Percentiles rank a stretch among this genome's conserved stretches.
These are phyloP conservation scores for Boletus vermiculosoides DNA, from an alignment of 768 basidiomycete genomes.

Conservation along the genomic window DNA sequence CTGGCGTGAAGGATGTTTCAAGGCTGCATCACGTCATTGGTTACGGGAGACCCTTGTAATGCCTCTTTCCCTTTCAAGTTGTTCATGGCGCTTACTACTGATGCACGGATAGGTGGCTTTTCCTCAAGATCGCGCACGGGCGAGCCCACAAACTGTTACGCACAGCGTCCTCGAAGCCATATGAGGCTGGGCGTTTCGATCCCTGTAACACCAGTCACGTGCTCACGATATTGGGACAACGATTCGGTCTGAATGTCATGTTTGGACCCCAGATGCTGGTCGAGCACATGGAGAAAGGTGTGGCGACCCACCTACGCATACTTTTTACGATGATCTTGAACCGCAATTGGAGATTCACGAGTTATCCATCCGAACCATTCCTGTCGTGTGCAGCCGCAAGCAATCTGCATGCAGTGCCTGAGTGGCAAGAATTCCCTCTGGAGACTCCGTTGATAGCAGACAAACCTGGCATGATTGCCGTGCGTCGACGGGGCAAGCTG, in stretches of 20 bases:
- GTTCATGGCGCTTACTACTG: neutral
- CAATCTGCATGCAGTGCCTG: too few species aligned
- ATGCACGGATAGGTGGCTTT: neutral
- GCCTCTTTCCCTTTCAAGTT: neutral
- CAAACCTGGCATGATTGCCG: constrained; percentile 7
- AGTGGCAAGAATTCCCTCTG: too few species aligned
- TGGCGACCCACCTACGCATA: too few species aligned
- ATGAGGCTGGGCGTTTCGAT: neutral
- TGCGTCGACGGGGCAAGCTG: constrained; percentile 6
- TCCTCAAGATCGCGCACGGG: too few species aligned
- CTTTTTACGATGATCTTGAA: too few species aligned
- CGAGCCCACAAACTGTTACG: too few species aligned
- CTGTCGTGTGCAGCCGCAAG: too few species aligned
- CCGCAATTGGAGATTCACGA: too few species aligned
- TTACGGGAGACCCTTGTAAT: neutral
- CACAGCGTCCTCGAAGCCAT: neutral
- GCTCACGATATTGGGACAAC: neutral
- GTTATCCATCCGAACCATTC: too few species aligned
- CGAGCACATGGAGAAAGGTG: too few species aligned
- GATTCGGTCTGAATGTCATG: neutral
- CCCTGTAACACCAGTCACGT: neutral
- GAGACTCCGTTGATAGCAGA: neutral
- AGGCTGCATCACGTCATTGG: neutral
- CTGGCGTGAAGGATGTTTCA: neutral
- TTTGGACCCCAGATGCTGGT: neutral